These are phyloP conservation scores for Kluyveromyces lactis DNA, from an alignment of 805 yeast species.

Conservation along the genomic window DNA sequence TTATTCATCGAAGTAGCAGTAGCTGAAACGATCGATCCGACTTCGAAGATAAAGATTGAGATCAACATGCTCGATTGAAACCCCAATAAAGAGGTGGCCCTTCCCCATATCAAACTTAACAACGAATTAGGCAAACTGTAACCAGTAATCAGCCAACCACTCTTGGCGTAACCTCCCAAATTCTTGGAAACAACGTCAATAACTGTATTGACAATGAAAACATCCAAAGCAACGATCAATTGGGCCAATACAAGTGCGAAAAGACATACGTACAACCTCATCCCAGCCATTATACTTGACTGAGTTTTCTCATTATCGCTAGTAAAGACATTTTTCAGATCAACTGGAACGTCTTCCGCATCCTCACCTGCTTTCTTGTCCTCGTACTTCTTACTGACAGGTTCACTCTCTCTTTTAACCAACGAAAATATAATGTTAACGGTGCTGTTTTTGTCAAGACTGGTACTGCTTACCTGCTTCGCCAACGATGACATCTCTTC, in stretches of 20 bases:
- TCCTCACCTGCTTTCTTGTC: too few relatives aligned
- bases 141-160: conserved; percentile 54
- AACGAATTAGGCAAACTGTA: conserved; percentile 47
- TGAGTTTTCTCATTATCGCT: too few relatives aligned
- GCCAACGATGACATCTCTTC: too few relatives aligned
- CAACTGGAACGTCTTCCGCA: too few relatives aligned
- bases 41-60: conserved; percentile 46
- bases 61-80: conserved; percentile 41
- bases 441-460: too few relatives aligned
- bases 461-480: too few relatives aligned
- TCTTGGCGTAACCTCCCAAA: conserved; percentile 41
- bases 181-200: conserved; percentile 41
- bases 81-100: conserved; percentile 48
- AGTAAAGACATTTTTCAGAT: too few relatives aligned
- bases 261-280: conserved; percentile 7
- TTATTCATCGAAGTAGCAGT: conserved; percentile 45
- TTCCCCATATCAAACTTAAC: conserved; percentile 50
- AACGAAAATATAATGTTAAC: too few relatives aligned
- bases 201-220: conserved; percentile 48
- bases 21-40: conserved; percentile 57
- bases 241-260: conserved; percentile 18
- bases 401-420: too few relatives aligned
- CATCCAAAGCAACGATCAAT: conserved; percentile 43
- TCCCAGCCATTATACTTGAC: too few relatives aligned
- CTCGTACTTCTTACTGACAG: too few relatives aligned